These are phyloP conservation scores for Botrytis aclada DNA, from an alignment of 2,329 filamentous ascomycete species.

Conservation along the genomic window DNA sequence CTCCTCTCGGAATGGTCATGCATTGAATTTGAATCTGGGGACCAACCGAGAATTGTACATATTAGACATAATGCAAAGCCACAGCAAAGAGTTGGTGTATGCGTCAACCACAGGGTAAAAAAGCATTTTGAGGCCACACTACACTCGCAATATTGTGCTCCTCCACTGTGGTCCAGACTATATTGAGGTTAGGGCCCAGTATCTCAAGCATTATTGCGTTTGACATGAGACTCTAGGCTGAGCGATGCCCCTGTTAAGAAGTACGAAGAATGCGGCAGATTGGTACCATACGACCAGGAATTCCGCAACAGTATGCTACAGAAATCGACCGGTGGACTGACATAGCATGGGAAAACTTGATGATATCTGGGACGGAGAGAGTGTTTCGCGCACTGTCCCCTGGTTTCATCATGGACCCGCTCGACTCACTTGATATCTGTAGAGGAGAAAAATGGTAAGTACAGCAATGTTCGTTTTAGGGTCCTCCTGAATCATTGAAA, in stretches of 20 bases:
- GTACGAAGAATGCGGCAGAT: background rate
- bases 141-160: background rate
- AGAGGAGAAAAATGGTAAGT: background rate
- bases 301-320: background rate
- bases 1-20: constrained; percentile 11
- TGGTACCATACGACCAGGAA: background rate
- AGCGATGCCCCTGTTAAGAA: constrained; percentile 2
- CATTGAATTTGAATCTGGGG: constrained; percentile 11
- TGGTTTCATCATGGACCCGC: constrained; percentile 20
- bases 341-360: constrained; percentile 3
- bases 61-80: constrained; percentile 1
- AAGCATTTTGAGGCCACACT: background rate
- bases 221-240: constrained; percentile 12
- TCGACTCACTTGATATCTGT: background rate
- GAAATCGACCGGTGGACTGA: background rate
- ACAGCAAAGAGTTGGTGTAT: constrained; percentile 2
- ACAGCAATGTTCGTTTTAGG: background rate
- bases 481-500: background rate
- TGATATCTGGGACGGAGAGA: constrained; percentile 15
- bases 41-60: constrained; percentile 1
- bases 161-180: background rate
- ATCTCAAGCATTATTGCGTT: constrained; percentile 14
- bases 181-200: constrained; percentile 7
- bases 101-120: background rate
- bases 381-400: constrained; percentile 17